These are phyloP conservation scores for Drosera capensis DNA, from an alignment of 148 eudicot genomes.

Conservation along the genomic window DNA sequence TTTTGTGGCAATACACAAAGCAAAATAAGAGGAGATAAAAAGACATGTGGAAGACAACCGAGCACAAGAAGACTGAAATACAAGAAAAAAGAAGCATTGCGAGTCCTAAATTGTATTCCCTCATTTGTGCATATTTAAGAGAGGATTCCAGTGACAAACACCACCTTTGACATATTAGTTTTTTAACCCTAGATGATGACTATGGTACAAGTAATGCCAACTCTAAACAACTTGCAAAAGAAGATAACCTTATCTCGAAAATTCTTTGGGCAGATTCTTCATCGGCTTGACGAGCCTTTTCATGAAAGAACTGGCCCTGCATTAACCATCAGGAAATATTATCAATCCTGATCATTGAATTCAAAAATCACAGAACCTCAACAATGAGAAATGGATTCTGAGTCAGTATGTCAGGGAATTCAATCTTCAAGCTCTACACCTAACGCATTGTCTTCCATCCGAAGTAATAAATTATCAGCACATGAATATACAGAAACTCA, in stretches of 20 bases:
- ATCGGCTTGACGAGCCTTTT: constrained; percentile 39
- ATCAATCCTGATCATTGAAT: too few species aligned
- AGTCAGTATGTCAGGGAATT: too few species aligned
- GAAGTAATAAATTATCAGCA: too few species aligned
- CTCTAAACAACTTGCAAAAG: not conserved
- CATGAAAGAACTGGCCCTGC: constrained; percentile 24
- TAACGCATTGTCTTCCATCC: too few species aligned
- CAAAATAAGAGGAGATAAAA: too few species aligned
- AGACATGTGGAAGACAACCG: too few species aligned
- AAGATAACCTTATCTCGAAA: constrained; percentile 20
- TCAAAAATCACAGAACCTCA: too few species aligned
- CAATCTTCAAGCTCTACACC: too few species aligned
- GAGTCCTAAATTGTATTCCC: not conserved
- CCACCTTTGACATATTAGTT: not conserved
- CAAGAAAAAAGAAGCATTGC: too few species aligned
- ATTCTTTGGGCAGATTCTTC: constrained; percentile 28
- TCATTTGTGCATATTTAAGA: not conserved
- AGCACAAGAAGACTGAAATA: too few species aligned
- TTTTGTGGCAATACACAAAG: not conserved
- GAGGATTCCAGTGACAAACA: not conserved
- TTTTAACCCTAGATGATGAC: not conserved
- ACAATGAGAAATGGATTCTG: too few species aligned
- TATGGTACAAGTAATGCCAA: not conserved
- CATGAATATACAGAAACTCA: too few species aligned
- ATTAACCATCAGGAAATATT: constrained; percentile 1